These are phyloP conservation scores for Ganoderma multipileum DNA, from an alignment of 1,284 basidiomycete genomes.

Conservation along the genomic window DNA sequence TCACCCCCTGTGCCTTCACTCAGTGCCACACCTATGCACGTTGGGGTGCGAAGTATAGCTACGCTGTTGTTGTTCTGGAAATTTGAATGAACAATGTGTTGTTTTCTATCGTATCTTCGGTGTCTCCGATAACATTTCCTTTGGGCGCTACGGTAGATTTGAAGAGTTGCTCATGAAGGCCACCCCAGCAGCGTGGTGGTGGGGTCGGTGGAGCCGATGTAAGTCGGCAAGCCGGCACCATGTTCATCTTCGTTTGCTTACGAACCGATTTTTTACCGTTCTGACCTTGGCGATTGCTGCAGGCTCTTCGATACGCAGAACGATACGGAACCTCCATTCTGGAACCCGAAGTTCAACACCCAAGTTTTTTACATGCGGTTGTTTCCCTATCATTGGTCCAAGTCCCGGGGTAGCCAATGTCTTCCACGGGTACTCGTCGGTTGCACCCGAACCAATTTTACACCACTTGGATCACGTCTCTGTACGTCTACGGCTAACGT, in stretches of 20 bases:
- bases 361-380: slow-evolving; percentile 9
- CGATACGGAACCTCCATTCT: slow-evolving; percentile 17
- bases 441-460: slow-evolving; percentile 3
- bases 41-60: background rate
- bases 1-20: background rate
- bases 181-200: background rate
- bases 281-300: background rate
- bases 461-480: slow-evolving; percentile 20
- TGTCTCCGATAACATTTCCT: background rate
- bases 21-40: background rate
- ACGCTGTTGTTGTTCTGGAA: background rate
- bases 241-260: slow-evolving; percentile 6
- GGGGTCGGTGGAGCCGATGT: slow-evolving; percentile 12
- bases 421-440: slow-evolving; percentile 24
- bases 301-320: background rate
- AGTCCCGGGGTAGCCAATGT: background rate
- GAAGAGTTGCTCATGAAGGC: background rate
- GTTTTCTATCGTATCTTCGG: background rate
- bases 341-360: slow-evolving; percentile 12
- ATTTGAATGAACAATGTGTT: background rate
- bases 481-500: background rate
- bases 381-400: slow-evolving; percentile 13
- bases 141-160: background rate
- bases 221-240: slow-evolving; percentile 10
- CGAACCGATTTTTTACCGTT: slow-evolving; percentile 21